phyloP scores from a whole-genome alignment of 2,329 filamentous ascomycete genomes.

The Pseudocercospora vitis region DNA sequence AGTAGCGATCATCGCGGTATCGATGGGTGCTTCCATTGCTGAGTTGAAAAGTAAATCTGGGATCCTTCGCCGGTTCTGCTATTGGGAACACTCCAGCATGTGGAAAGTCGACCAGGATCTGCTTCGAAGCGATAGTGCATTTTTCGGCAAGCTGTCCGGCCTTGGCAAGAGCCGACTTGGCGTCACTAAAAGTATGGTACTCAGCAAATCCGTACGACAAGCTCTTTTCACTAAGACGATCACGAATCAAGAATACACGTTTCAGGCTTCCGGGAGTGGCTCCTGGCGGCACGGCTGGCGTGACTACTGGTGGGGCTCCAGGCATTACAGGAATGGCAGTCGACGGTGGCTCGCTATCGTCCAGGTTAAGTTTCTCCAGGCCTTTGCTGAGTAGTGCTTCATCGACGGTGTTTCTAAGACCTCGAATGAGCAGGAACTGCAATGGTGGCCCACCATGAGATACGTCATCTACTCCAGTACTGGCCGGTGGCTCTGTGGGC shows the following conservation, averaged over 20 bases:
- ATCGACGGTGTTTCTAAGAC: conserved; percentile 67
- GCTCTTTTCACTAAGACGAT: conserved; percentile 68
- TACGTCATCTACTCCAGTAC: conserved; percentile 29
- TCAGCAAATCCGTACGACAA: conserved; percentile 84
- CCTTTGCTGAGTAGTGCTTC: conserved; percentile 73
- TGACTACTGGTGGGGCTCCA: conserved; percentile 1
- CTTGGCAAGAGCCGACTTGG: conserved; percentile 70
- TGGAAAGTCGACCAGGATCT: conserved; percentile 71
- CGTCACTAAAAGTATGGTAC: conserved; percentile 72
- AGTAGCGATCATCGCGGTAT: conserved; percentile 30
- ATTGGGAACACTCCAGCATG: conserved; percentile 84
- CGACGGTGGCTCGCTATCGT: conserved; percentile 43
- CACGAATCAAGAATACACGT: conserved; percentile 73
- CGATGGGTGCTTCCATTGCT: conserved; percentile 19
- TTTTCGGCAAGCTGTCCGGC: conserved; percentile 66
- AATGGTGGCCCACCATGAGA: conserved; percentile 22
- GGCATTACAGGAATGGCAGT: conserved; percentile 6
- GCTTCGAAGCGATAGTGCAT: conserved; percentile 74
- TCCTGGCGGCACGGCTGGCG: conserved; percentile 13
- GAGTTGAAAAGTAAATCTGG: conserved; percentile 22
- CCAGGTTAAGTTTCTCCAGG: conserved; percentile 68
- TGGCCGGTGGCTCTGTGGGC: conserved; percentile 22
- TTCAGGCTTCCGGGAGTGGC: conserved; percentile 73
- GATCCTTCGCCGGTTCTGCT: conserved; percentile 57
- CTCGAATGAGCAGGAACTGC: conserved; percentile 66